Conservation (phyloP, 441 rosid genomes). For the Gossypium schwendimanii region DNA sequence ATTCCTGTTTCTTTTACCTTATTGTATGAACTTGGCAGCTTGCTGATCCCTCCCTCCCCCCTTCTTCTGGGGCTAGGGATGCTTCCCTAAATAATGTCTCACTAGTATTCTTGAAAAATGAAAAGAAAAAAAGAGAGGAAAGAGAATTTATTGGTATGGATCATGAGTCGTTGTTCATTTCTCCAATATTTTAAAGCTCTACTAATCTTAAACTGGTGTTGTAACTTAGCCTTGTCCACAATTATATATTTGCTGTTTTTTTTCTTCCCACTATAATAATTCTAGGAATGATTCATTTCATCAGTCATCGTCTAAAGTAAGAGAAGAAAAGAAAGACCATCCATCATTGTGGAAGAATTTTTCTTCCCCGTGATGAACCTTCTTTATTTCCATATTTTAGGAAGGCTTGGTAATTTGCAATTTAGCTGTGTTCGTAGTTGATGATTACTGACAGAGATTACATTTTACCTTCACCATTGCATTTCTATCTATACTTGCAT, state of each 20-base stretch:
- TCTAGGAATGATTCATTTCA: slow-evolving; percentile 4
- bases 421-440: neutral
- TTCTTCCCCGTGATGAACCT: neutral
- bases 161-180: neutral
- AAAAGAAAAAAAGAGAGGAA: too few species aligned
- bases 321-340: neutral
- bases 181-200: neutral
- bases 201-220: slow-evolving; percentile 3
- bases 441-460: neutral
- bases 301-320: neutral
- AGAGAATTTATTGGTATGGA: neutral
- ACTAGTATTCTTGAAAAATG: too few species aligned
- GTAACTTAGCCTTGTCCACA: neutral
- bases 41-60: neutral
- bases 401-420: slow-evolving; percentile 3
- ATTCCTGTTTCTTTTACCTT: neutral
- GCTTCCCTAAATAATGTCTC: neutral
- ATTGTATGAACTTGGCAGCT: slow-evolving; percentile 8
- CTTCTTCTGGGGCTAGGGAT: neutral
- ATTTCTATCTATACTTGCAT: neutral
- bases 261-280: neutral
- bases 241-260: neutral
- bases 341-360: neutral
- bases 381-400: neutral
- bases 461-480: neutral